Conservation (phyloP, 2,329 filamentous ascomycete species). For the Penicillium freii region DNA sequence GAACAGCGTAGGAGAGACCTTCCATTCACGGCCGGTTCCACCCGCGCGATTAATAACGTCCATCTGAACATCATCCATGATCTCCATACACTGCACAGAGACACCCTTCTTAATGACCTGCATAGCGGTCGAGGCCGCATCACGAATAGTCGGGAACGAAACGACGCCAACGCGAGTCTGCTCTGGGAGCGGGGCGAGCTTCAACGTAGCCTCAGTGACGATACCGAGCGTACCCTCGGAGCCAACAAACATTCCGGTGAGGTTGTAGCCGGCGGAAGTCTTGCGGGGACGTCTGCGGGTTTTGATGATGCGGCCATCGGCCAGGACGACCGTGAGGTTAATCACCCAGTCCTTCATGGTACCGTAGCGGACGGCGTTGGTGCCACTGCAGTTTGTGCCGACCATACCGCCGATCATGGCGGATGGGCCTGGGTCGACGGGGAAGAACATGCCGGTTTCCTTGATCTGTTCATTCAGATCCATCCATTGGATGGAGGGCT, state of each 20-base stretch:
- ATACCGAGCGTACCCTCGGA: constrained; percentile 70
- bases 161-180: constrained; percentile 65
- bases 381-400: constrained; percentile 65
- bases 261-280: constrained; percentile 68
- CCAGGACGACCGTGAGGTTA: constrained; percentile 67
- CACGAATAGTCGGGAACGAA: constrained; percentile 57
- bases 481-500: constrained; percentile 91
- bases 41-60: constrained; percentile 65
- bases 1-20: constrained; percentile 43
- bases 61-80: constrained; percentile 64
- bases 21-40: constrained; percentile 52
- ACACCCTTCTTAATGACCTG: constrained; percentile 64
- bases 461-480: constrained; percentile 74
- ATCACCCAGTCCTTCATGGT: constrained; percentile 77
- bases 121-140: constrained; percentile 64
- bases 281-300: constrained; percentile 63
- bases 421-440: constrained; percentile 76
- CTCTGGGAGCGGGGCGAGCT: constrained; percentile 63
- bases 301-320: constrained; percentile 64
- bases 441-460: constrained; percentile 79
- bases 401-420: constrained; percentile 61
- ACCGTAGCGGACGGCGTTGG: constrained; percentile 63
- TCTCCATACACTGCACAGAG: constrained; percentile 65
- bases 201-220: constrained; percentile 68
- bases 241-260: constrained; percentile 67